These are phyloP conservation scores for Aspergillus olivimuriae DNA, from an alignment of 495 filamentous ascomycete species.

Conservation along the genomic window DNA sequence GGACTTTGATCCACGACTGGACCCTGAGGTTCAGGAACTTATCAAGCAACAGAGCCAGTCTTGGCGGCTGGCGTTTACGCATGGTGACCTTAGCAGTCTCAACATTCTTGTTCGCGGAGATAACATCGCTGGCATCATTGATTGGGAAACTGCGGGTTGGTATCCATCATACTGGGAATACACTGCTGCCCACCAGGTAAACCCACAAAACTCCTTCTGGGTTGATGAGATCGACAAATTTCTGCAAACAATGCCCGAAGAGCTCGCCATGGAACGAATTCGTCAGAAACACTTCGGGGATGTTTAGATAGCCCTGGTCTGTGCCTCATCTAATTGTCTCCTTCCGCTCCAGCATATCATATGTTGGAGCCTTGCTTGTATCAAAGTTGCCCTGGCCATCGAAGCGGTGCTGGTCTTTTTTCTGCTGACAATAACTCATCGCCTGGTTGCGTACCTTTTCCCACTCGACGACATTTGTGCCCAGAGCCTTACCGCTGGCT, in stretches of 20 bases:
- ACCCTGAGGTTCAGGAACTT: slow-evolving; percentile 29
- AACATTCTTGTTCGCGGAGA: slow-evolving; percentile 35
- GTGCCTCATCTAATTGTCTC: slow-evolving; percentile 18
- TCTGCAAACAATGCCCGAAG: slow-evolving; percentile 36
- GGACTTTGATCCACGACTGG: slow-evolving; percentile 25
- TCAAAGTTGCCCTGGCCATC: slow-evolving; percentile 23
- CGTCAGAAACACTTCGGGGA: slow-evolving; percentile 36
- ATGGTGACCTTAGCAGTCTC: slow-evolving; percentile 37
- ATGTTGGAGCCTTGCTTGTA: slow-evolving; percentile 25
- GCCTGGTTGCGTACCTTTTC: slow-evolving; percentile 19
- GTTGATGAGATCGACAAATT: slow-evolving; percentile 43
- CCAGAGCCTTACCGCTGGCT: slow-evolving; percentile 26
- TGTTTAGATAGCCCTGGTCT: slow-evolving; percentile 14
- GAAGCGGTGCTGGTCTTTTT: slow-evolving; percentile 30
- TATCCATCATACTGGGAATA: slow-evolving; percentile 49
- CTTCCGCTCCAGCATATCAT: slow-evolving; percentile 26
- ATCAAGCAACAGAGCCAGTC: slow-evolving; percentile 27
- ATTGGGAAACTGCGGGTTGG: slow-evolving; percentile 49
- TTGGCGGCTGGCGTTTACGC: slow-evolving; percentile 33
- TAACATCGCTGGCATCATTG: slow-evolving; percentile 42
- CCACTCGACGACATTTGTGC: slow-evolving; percentile 31
- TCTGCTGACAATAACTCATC: slow-evolving; percentile 29
- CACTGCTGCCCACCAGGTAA: slow-evolving; percentile 42
- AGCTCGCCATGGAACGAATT: slow-evolving; percentile 41
- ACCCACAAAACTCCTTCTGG: slow-evolving; percentile 43